Percentiles rank a stretch among this genome's conserved stretches.
These are phyloP conservation scores for Penicillium sclerotigenum DNA, from an alignment of 2,329 filamentous ascomycete genomes.

Conservation along the genomic window DNA sequence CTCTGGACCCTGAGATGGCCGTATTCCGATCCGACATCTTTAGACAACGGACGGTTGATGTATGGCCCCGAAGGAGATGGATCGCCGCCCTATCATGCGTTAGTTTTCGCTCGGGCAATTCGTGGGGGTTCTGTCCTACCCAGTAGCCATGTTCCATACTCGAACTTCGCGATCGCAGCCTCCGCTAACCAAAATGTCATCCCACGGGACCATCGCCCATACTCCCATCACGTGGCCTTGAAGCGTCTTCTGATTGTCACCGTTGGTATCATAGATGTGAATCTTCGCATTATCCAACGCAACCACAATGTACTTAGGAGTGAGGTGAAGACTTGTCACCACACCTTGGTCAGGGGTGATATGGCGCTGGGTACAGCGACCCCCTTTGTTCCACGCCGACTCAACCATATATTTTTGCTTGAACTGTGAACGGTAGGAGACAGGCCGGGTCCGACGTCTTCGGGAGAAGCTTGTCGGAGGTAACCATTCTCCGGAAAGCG, in stretches of 20 bases:
- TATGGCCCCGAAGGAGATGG: constrained; percentile 87
- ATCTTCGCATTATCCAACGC: constrained; percentile 98
- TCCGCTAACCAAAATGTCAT: constrained; percentile 88
- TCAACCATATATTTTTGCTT: constrained; percentile 97
- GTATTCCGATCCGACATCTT: constrained; percentile 96
- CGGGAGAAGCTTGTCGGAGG: constrained; percentile 32
- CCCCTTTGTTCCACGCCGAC: constrained; percentile 91
- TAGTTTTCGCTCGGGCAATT: background rate
- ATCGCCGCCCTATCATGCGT: constrained; percentile 59
- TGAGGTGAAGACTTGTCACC: constrained; percentile 91
- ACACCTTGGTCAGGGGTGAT: constrained; percentile 97
- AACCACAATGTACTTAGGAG: constrained; percentile 93
- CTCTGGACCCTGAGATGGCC: constrained; percentile 91
- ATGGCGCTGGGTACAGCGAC: constrained; percentile 75
- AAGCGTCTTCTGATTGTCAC: constrained; percentile 80
- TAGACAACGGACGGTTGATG: constrained; percentile 90
- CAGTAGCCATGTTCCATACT: constrained; percentile 93
- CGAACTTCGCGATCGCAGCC: constrained; percentile 95
- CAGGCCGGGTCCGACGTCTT: constrained; percentile 60
- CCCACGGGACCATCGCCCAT: constrained; percentile 99
- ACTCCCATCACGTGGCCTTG: constrained; percentile 98
- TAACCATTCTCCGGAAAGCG: constrained; percentile 34
- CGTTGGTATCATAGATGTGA: constrained; percentile 92
- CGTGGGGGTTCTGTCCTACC: constrained; percentile 54
- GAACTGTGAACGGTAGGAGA: constrained; percentile 93